Percentiles rank a stretch among this genome's conserved stretches.
Evolutionary conservation across 2,329 filamentous ascomycete species (phyloP).

Genomic region (Zelopaecilomyces penicillatus): DNA sequence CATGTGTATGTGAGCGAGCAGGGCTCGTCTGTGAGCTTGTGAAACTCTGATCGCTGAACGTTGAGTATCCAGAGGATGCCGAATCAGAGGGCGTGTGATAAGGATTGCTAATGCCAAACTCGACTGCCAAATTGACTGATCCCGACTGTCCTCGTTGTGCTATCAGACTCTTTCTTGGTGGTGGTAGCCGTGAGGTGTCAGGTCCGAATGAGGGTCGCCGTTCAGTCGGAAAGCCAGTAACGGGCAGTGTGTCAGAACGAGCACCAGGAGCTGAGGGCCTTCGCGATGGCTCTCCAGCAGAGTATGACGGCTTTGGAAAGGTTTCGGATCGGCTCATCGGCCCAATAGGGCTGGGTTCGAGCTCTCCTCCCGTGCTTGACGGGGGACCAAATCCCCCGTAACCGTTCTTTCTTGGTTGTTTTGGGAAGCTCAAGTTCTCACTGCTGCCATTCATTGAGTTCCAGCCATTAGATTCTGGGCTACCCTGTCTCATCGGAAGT

Average conservation of each 20-base stretch:
- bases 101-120: conserved; percentile 54
- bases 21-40: conserved; percentile 50
- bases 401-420: conserved; percentile 39
- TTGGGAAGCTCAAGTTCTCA: conserved; percentile 27
- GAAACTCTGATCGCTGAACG: conserved; percentile 48
- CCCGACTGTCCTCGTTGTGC: conserved; percentile 29
- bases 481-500: conserved; percentile 4
- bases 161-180: conserved; percentile 42
- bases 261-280: conserved; percentile 41
- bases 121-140: conserved; percentile 48
- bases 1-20: conserved; percentile 22
- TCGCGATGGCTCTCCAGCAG: conserved; percentile 26
- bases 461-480: conserved; percentile 11
- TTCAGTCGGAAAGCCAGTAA: conserved; percentile 14
- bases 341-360: conserved; percentile 29
- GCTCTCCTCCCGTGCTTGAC: conserved; percentile 26
- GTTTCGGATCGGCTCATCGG: conserved; percentile 42
- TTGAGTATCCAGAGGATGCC: conserved; percentile 56
- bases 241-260: conserved; percentile 27
- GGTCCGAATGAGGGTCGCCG: conserved; percentile 33
- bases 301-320: conserved; percentile 36
- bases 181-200: conserved; percentile 44
- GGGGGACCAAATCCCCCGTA: conserved; percentile 52
- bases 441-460: conserved; percentile 14
- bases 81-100: conserved; percentile 59